Evolutionary conservation across 495 filamentous ascomycete genomes (phyloP).

Genomic region (Hypoxylon rickii): DNA sequence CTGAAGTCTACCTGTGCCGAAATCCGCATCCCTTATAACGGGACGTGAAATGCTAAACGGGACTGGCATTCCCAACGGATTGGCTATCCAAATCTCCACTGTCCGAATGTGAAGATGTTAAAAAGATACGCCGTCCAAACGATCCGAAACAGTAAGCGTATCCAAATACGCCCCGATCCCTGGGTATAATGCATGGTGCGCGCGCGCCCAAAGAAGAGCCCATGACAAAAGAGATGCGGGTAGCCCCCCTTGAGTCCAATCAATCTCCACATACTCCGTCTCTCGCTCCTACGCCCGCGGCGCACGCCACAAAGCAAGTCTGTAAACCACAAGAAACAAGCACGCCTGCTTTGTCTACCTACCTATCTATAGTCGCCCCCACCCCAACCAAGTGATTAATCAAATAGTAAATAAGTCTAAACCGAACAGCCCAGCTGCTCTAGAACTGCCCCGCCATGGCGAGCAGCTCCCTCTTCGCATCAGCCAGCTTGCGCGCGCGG

Average conservation of each 20-base stretch:
- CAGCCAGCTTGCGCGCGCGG: slow-evolving; percentile 40
- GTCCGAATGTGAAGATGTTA: slow-evolving; percentile 1
- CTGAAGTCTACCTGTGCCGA: too few relatives aligned
- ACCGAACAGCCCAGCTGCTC: too few relatives aligned
- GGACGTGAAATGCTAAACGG: too few relatives aligned
- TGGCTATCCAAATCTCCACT: slow-evolving; percentile 13
- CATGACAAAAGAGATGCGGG: background rate
- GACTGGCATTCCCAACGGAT: slow-evolving; percentile 7
- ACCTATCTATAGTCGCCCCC: background rate
- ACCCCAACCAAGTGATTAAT: too few relatives aligned
- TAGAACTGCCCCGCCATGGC: slow-evolving; percentile 30
- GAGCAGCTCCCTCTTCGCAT: slow-evolving; percentile 45
- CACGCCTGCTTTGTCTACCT: background rate
- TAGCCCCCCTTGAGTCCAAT: background rate
- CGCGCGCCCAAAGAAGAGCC: slow-evolving; percentile 22
- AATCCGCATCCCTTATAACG: too few relatives aligned
- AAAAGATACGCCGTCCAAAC: slow-evolving; percentile 25
- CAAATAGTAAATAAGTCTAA: too few relatives aligned
- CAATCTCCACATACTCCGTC: background rate
- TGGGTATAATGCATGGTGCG: slow-evolving; percentile 17
- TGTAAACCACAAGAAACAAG: too few relatives aligned
- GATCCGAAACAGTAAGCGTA: slow-evolving; percentile 33
- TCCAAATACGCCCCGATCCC: slow-evolving; percentile 30
- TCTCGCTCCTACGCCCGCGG: background rate
- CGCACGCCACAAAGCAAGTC: background rate